Evolutionary conservation across 1,284 basidiomycete species (phyloP).

Genomic region (Spongiforma sp.): DNA sequence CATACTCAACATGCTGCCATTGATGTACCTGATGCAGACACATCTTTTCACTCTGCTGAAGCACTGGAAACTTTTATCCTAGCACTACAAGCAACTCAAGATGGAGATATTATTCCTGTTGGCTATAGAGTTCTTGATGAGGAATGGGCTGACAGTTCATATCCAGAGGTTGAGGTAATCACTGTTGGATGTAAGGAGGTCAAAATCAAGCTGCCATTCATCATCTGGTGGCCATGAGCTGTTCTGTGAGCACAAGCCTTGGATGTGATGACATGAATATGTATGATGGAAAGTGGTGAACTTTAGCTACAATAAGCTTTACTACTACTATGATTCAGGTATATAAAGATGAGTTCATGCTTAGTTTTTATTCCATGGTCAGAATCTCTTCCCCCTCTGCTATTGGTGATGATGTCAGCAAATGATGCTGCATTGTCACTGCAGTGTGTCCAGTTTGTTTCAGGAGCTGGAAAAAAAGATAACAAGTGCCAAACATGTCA

Average conservation of each 20-base stretch:
- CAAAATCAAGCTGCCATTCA: neutral
- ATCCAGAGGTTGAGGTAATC: constrained; percentile 12
- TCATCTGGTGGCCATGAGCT: constrained; percentile 6
- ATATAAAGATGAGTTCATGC: neutral
- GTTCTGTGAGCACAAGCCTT: constrained; percentile 10
- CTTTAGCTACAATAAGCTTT: neutral
- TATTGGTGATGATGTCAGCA: neutral
- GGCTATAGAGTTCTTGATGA: constrained; percentile 11
- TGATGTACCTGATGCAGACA: neutral
- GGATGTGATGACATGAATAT: constrained; percentile 9
- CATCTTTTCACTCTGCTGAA: neutral
- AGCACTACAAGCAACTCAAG: neutral
- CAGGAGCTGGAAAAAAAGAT: neutral
- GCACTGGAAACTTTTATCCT: neutral
- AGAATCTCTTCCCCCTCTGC: too few relatives aligned
- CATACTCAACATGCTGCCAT: neutral
- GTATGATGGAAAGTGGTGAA: constrained; percentile 2
- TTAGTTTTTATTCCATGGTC: neutral
- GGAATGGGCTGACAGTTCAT: constrained; percentile 3
- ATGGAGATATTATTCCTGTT: neutral
- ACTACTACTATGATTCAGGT: neutral
- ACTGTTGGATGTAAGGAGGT: neutral
- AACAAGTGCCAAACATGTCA: neutral
- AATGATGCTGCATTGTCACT: neutral
- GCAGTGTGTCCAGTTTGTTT: neutral